Conservation (phyloP, 176 grass and related monocot genomes). For the Cymbopogon citratus region DNA sequence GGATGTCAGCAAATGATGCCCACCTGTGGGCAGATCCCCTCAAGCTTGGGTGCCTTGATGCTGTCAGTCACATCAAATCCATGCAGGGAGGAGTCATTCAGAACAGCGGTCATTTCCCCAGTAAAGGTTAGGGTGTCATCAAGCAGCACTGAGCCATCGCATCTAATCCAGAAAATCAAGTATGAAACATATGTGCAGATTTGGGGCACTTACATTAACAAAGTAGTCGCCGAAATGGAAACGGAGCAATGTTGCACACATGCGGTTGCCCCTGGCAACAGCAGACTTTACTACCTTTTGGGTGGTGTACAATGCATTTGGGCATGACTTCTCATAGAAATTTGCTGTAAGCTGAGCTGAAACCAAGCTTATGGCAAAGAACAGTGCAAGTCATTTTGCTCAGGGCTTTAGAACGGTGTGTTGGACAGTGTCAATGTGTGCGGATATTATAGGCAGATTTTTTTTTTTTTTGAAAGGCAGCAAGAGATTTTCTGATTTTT, state of each 20-base stretch:
- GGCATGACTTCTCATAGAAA: conserved; percentile 55
- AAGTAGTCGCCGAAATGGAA: conserved; percentile 66
- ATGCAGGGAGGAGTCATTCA: conserved; percentile 32
- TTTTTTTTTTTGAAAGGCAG: too few relatives aligned
- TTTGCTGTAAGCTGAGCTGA: conserved; percentile 37
- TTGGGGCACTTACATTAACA: conserved; percentile 31
- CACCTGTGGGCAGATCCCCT: conserved; percentile 31
- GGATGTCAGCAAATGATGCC: conserved; percentile 64
- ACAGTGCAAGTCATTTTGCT: conserved; percentile 18
- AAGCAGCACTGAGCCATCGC: conserved; percentile 56
- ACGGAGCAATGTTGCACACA: conserved; percentile 52
- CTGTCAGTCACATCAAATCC: neutral
- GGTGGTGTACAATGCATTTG: conserved; percentile 34
- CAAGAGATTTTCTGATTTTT: too few relatives aligned
- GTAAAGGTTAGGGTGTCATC: conserved; percentile 48
- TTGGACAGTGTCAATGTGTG: neutral
- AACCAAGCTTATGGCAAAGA: conserved; percentile 21
- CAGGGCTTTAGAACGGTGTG: neutral
- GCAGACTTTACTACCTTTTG: conserved; percentile 14
- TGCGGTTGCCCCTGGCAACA: conserved; percentile 24
- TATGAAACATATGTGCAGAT: neutral
- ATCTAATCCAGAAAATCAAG: conserved; percentile 7
- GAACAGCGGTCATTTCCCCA: conserved; percentile 32
- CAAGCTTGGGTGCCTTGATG: conserved; percentile 58
- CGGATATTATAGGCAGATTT: too few relatives aligned